Percentiles rank a stretch among this genome's conserved stretches.
These are phyloP conservation scores for Parmelia sp. DNA, from an alignment of 495 filamentous ascomycete species.

Conservation along the genomic window DNA sequence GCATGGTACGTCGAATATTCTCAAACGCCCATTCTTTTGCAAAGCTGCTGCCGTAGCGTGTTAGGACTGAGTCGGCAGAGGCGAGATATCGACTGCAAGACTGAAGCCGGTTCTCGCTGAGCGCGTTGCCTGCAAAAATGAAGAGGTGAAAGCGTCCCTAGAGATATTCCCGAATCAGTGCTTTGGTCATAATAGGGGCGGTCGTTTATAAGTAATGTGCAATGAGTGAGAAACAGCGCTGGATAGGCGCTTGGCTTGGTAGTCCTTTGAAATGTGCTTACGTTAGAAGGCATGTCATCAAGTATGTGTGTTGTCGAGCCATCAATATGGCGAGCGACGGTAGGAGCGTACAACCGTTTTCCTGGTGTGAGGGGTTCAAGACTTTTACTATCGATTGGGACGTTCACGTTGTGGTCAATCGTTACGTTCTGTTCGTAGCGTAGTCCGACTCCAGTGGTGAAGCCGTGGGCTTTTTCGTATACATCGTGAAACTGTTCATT, in stretches of 20 bases:
- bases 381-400: neutral
- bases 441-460: neutral
- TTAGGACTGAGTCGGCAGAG: neutral
- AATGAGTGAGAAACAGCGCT: too few species aligned
- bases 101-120: neutral
- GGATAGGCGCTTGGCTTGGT: too few species aligned
- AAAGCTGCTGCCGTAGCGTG: neutral
- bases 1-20: neutral
- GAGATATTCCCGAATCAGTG: too few species aligned
- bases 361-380: conserved; percentile 5
- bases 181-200: too few species aligned
- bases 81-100: neutral
- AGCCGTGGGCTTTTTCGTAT: neutral
- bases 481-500: too few species aligned
- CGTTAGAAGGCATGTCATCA: conserved; percentile 8
- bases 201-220: too few species aligned
- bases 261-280: too few species aligned
- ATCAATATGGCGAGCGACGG: conserved; percentile 1
- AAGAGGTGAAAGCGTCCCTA: conserved; percentile 6
- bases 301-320: neutral
- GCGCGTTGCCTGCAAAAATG: neutral
- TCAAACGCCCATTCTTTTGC: neutral
- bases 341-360: neutral
- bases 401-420: neutral
- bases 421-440: neutral